A percentile compares a stretch with the other conserved stretches of the same genome.
phyloP scores from a whole-genome alignment of 2,329 filamentous ascomycete species.

The Ophiostoma fasciatum region DNA sequence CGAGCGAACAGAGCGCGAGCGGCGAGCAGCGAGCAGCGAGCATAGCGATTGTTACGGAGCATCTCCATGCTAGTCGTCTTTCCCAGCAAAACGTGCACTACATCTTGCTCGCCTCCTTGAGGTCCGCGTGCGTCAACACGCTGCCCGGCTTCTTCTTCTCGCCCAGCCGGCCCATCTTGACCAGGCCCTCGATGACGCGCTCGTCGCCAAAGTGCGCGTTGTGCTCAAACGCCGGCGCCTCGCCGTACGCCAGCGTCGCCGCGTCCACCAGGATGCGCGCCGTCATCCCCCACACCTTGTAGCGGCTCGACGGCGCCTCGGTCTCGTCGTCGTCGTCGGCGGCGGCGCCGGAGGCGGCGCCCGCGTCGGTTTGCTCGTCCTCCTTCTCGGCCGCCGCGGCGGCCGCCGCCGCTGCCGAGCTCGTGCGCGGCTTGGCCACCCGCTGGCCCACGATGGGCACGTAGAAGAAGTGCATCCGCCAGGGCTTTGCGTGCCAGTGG shows the following conservation, averaged over 20 bases:
- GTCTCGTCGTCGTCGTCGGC: slow-evolving; percentile 16
- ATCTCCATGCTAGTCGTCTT: slow-evolving; percentile 6
- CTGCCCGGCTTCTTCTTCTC: slow-evolving; percentile 27
- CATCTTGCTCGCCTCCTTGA: slow-evolving; percentile 25
- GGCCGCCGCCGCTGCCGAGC: not conserved
- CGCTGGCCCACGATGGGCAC: slow-evolving; percentile 62
- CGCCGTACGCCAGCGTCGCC: slow-evolving; percentile 66
- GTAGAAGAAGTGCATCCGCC: slow-evolving; percentile 84
- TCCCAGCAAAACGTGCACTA: slow-evolving; percentile 12
- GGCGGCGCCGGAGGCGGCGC: slow-evolving; percentile 15
- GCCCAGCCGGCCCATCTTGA: slow-evolving; percentile 28
- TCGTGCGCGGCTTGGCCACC: slow-evolving; percentile 41
- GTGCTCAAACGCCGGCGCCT: slow-evolving; percentile 72
- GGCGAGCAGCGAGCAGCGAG: not conserved
- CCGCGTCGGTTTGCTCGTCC: slow-evolving; percentile 5
- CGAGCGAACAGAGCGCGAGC: too few relatives aligned
- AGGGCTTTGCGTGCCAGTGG: slow-evolving; percentile 61
- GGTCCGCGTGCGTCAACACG: slow-evolving; percentile 19
- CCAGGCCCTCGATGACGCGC: slow-evolving; percentile 30
- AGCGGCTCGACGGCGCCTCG: slow-evolving; percentile 39
- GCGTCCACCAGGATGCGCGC: slow-evolving; percentile 80
- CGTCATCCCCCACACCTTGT: slow-evolving; percentile 92
- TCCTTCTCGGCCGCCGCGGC: slow-evolving; percentile 12
- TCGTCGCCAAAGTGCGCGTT: slow-evolving; percentile 39
- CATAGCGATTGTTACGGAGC: not conserved